Evolutionary conservation across 805 yeast species (phyloP), one percentile per base, ranked within the genome.

Genomic region (Starmerella riodocensis): DNA sequence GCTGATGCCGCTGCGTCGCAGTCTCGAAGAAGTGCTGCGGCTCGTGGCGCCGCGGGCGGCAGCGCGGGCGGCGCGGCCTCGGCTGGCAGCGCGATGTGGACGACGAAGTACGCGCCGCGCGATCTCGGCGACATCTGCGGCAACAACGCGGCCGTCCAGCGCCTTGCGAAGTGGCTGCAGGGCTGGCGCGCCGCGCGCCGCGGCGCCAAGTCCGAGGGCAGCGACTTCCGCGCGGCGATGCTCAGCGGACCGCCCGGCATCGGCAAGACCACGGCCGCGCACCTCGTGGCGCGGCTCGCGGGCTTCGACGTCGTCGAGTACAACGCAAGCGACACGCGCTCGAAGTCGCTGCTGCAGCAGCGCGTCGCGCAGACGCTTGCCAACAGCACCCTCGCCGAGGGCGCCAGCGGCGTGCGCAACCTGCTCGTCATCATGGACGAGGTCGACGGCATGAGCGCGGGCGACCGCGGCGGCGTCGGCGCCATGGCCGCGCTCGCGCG

Each of bases 381-480:
- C 56, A 88, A 85, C 55, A 76, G 85, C 14, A 83, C 96, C 0
- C 77, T 91, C 13, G 73, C 74, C 38, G 94, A 95, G 0, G 83
- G 64, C 55, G 78, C 83, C 61, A 63, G 69, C 39, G 59, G 17
- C 53, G 57, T 70, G 34, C 68, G 70, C 37, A 76, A 71, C 35
- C 76, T 88, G 51, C 83, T 85, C 40, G 67, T 91, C 34, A 79
- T 91, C 47, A 85, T 91, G 97, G 99, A 91, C 62, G 99, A 91
- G 63, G 97, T 91, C 23, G 99, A 91, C 59, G 99, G 99, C 51
- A 91, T 91, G 97, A 83, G 94, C 29, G 85, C 93, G 55, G 99
- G 99, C 48, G 99, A 91, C 60, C 78, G 91, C 52, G 99, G 99
- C 45, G 99, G 99, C 47, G 94, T 91, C 21, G 96, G 95, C 19